Evolutionary conservation across 2,329 filamentous ascomycete genomes (phyloP), one percentile per base, ranked within the genome.

Genomic region (Monosporascus ibericus): DNA sequence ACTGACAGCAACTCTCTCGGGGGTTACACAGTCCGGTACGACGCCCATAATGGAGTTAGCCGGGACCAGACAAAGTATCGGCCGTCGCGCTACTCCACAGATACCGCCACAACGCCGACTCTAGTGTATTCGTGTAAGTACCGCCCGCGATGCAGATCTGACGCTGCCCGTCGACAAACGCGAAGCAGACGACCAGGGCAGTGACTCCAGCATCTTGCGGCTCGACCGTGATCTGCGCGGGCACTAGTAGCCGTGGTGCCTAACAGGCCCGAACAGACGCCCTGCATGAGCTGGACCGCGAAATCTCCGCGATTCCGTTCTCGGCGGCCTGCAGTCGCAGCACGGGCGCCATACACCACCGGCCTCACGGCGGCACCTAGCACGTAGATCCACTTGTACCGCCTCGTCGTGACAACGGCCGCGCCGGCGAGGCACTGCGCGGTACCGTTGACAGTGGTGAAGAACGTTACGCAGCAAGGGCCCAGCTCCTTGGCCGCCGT

Each of bases 321-420:
- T 67, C 58, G 69, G 49, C 72, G 64, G 46, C 74, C 4, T 75
- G 70, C 8, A 79, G 68, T 2, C 76, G 69, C 30, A 78, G 67
- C 76, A 79, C 22, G 22, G 22, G 22, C 22, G 22, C 22, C 22
- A 4, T 22, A 22, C 22, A 2, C 22, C 22, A 22, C 22, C 22
- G 4, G 22, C 22, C 22, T 2, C 22, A 22, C 79, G 30, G 77
- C 58, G 1, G 69, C 65, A 5, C 72, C 75, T 3, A 63, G 54
- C 22, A 78, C 62, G 14, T 69, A 62, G 2, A 79, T 63, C 70
- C 72, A 75, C 55, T 79, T 79, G 65, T 76, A 79, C 2, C 68
- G 68, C 37, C 71, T 63, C 2, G 69, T 66, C 47, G 67, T 65
- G 49, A 69, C 68, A 66, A 79, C 77, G 42, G 74, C 56, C 7